Percentiles rank a stretch among this genome's conserved stretches.
Evolutionary conservation across 805 yeast species (phyloP).

Genomic region (Kluyveromyces siamensis): DNA sequence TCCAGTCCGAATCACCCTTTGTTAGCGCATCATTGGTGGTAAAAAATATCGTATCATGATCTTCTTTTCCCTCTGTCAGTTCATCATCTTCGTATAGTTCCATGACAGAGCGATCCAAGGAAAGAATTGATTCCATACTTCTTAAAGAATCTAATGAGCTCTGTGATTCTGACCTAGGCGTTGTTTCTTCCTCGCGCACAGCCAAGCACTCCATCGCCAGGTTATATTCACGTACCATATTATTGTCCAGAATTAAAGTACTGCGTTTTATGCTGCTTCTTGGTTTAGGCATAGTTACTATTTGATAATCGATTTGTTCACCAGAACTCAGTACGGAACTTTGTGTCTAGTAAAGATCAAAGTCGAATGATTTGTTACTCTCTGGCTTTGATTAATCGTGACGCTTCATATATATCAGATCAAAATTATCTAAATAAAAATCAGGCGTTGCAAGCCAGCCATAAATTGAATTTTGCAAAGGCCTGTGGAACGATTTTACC

Average conservation of each 20-base stretch:
- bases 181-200: neutral
- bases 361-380: no score
- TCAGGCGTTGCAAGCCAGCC: no score
- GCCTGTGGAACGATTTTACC: no score
- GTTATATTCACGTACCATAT: conserved; percentile 20
- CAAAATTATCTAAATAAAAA: no score
- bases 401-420: no score
- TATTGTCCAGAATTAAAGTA: conserved; percentile 20
- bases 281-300: neutral
- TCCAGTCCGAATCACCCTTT: neutral
- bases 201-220: conserved; percentile 11
- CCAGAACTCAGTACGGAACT: no score
- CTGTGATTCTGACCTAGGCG: neutral
- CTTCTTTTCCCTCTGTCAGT: neutral
- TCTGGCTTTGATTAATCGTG: no score
- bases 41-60: neutral
- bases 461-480: no score
- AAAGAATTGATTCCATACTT: conserved; percentile 1
- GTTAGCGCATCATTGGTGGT: neutral
- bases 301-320: neutral
- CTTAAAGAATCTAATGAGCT: neutral
- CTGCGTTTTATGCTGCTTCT: conserved; percentile 13
- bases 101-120: neutral
- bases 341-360: no score
- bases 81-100: neutral